phyloP scores from a whole-genome alignment of 2,329 filamentous ascomycete species.

The Talaromyces sp. region DNA sequence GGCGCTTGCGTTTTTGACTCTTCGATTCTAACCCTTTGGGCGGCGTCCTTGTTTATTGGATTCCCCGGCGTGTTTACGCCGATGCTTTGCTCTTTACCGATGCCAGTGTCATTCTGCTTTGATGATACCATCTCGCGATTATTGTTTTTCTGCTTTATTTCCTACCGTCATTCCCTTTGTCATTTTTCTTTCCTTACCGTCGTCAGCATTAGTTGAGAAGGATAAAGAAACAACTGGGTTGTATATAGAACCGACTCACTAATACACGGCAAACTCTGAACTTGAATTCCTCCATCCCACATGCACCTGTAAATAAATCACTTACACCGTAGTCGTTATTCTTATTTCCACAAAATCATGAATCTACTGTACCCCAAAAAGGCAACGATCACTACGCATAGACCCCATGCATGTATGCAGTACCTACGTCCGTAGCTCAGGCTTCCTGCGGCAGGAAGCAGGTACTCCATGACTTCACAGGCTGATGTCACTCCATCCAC shows the following conservation, averaged over 20 bases:
- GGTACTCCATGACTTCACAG: slow-evolving; percentile 12
- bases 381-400: slow-evolving; percentile 2
- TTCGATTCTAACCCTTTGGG: slow-evolving; percentile 26
- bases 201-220: slow-evolving; percentile 15
- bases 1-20: slow-evolving; percentile 24
- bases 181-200: slow-evolving; percentile 5
- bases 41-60: slow-evolving; percentile 29
- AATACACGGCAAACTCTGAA: slow-evolving; percentile 13
- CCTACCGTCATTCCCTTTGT: slow-evolving; percentile 12
- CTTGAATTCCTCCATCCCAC: too few relatives aligned
- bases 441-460: slow-evolving; percentile 12
- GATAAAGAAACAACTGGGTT: slow-evolving; percentile 16
- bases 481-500: slow-evolving; percentile 14
- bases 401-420: neutral
- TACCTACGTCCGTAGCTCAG: slow-evolving; percentile 8
- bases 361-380: neutral
- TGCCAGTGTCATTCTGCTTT: slow-evolving; percentile 35
- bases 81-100: slow-evolving; percentile 22
- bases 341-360: slow-evolving; percentile 4
- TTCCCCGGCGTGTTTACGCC: slow-evolving; percentile 27
- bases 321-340: slow-evolving; percentile 15
- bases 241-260: slow-evolving; percentile 25
- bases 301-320: too few relatives aligned
- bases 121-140: slow-evolving; percentile 43
- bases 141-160: slow-evolving; percentile 4